Evolutionary conservation across 2,329 filamentous ascomycete genomes (phyloP).

Genomic region (Trichoderma simmonsii): DNA sequence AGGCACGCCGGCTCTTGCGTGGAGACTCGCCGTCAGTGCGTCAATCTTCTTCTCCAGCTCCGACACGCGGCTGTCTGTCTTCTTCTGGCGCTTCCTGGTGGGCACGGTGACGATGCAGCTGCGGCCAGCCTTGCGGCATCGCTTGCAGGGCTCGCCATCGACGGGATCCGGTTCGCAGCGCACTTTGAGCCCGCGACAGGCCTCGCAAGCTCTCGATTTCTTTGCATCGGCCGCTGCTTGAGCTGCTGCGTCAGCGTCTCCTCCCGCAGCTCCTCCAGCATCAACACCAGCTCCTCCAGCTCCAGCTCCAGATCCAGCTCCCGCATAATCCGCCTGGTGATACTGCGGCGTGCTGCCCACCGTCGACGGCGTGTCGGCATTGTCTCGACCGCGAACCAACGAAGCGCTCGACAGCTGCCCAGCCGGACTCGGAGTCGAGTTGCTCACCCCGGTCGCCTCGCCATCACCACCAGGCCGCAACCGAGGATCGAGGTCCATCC

Average conservation of each 20-base stretch:
- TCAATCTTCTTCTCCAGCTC: conserved; percentile 94
- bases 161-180: conserved; percentile 74
- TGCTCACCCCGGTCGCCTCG: conserved; percentile 16
- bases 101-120: conserved; percentile 74
- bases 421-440: conserved; percentile 22
- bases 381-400: conserved; percentile 23
- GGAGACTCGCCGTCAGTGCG: conserved; percentile 75
- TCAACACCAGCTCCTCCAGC: conserved; percentile 23
- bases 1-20: conserved; percentile 44
- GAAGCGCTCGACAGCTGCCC: conserved; percentile 5
- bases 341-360: conserved; percentile 9
- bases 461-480: conserved; percentile 28
- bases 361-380: conserved; percentile 24
- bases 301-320: background rate
- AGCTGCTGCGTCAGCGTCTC: background rate
- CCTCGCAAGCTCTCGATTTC: conserved; percentile 69
- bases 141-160: conserved; percentile 62
- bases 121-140: conserved; percentile 78
- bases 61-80: conserved; percentile 83
- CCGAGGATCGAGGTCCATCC: conserved; percentile 36
- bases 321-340: background rate
- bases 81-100: conserved; percentile 79
- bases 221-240: conserved; percentile 49
- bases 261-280: conserved; percentile 18
- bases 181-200: conserved; percentile 74